Base-by-base conservation (phyloP, 352 stramenopile species). In the Phytophthora hibernalis region DNA sequence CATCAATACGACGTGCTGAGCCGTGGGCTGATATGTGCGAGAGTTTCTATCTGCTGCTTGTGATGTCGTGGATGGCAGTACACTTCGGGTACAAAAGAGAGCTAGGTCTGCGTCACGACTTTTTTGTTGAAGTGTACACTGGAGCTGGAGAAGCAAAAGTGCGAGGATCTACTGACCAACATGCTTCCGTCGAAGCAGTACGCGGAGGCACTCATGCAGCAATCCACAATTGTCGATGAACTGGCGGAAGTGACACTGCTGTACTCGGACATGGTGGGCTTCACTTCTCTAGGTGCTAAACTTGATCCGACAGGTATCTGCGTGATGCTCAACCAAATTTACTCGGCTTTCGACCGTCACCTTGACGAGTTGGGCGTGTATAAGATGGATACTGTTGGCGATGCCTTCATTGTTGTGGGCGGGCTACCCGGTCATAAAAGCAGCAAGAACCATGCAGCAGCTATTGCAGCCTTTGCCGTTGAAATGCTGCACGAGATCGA, bases 401-500 rank as follows among this genome's bases (percentile, higher is more conserved):
- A 95, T 65, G 89, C 85, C 1, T 96, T 95, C 53, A 93, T 96
- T 28, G 89, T 93, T 33, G 81, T 95, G 11, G 87, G 81, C 4
- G 87, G 83, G 0, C 43, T 96, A 12, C 82, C 86, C 11, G 80
- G 74, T 24, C 80, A 92, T 68, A 91, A 89, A 65, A 92, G 82
- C 52, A 71, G 80, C 42, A 81, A 87, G 50, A 70, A 93, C 43
- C 85, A 95, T 43, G 83, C 85, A 5, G 79, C 86, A 12, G 87
- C 85, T 15, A 85, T 95, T 55, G 71, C 88, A 11, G 85, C 82
- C 13, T 95, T 95, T 56, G 89, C 89, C 18, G 77, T 94, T 42
- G 82, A 93, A 50, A 96, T 95, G 84, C 76, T 95, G n/a, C 85
- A 84, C 20, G 89, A 95, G 45, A 93, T 96, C 47, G 80, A 93